A percentile compares a stretch with the other conserved stretches of the same genome.
phyloP scores from a whole-genome alignment of 208 protist genomes.

The Acanthamoeba castellanii region DNA sequence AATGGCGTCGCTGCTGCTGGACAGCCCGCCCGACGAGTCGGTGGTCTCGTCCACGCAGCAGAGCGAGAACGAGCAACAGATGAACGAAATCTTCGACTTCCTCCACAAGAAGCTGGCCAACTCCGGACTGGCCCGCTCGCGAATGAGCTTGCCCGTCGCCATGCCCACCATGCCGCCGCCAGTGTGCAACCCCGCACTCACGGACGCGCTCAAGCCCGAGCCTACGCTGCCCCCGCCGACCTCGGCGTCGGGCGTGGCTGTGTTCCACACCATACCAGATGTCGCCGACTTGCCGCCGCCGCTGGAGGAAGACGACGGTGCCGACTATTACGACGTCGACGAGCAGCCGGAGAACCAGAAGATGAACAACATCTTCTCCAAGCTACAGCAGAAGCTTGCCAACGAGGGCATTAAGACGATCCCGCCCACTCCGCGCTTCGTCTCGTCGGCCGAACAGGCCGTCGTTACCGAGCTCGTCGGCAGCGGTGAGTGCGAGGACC shows the following conservation, averaged over 20 bases:
- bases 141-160: not conserved
- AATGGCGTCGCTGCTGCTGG: not conserved
- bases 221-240: not conserved
- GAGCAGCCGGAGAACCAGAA: not conserved
- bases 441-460: not conserved
- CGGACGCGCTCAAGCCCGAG: not conserved
- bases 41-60: not conserved
- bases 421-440: not conserved
- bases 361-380: slow-evolving; percentile 22
- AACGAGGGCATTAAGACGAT: slow-evolving; percentile 13
- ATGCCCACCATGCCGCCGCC: not conserved
- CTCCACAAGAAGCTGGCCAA: not conserved
- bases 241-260: not conserved
- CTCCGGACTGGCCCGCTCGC: not conserved
- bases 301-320: not conserved
- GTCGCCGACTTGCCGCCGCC: not conserved
- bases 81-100: slow-evolving; percentile 61
- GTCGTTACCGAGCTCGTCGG: not conserved
- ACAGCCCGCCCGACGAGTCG: not conserved
- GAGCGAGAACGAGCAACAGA: slow-evolving; percentile 37
- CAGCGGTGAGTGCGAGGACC: not conserved
- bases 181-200: not conserved
- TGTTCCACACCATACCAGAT: not conserved
- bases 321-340: not conserved
- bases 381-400: slow-evolving; percentile 10